Evolutionary conservation across 2,329 filamentous ascomycete genomes (phyloP).

Genomic region (Trichothecium sympodiale): DNA sequence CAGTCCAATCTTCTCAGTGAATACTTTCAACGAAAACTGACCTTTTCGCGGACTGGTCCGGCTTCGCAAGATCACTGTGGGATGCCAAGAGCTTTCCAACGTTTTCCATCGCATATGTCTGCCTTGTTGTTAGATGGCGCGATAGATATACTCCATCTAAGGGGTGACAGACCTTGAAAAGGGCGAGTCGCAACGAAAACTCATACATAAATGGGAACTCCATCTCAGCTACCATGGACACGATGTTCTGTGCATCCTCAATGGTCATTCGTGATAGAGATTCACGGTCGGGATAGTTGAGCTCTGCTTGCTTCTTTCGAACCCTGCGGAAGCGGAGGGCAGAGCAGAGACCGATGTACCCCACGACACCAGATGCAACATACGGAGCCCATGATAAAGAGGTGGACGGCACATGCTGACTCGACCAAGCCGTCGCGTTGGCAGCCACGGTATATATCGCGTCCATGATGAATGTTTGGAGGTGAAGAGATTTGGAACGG

Average conservation of each 20-base stretch:
- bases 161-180: slow-evolving; percentile 23
- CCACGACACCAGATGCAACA: slow-evolving; percentile 11
- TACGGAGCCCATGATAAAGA: slow-evolving; percentile 4
- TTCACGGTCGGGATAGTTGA: slow-evolving; percentile 20
- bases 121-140: not conserved
- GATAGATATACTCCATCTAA: not conserved
- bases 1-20: not conserved
- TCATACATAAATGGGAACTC: slow-evolving; percentile 29
- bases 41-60: slow-evolving; percentile 21
- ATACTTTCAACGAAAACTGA: slow-evolving; percentile 7
- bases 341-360: slow-evolving; percentile 23
- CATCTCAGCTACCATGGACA: slow-evolving; percentile 18
- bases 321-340: slow-evolving; percentile 24
- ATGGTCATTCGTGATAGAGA: slow-evolving; percentile 29
- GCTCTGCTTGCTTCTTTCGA: slow-evolving; percentile 15
- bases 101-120: slow-evolving; percentile 29
- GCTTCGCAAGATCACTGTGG: slow-evolving; percentile 22
- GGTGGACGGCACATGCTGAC: no score
- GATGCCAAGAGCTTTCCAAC: slow-evolving; percentile 24
- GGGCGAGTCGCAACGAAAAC: slow-evolving; percentile 23
- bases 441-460: no score
- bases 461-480: no score
- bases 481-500: no score
- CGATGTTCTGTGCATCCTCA: slow-evolving; percentile 32
- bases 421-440: no score